Evolutionary conservation across 2,329 filamentous ascomycete species (phyloP).

Genomic region (Fusarium duplospermum): DNA sequence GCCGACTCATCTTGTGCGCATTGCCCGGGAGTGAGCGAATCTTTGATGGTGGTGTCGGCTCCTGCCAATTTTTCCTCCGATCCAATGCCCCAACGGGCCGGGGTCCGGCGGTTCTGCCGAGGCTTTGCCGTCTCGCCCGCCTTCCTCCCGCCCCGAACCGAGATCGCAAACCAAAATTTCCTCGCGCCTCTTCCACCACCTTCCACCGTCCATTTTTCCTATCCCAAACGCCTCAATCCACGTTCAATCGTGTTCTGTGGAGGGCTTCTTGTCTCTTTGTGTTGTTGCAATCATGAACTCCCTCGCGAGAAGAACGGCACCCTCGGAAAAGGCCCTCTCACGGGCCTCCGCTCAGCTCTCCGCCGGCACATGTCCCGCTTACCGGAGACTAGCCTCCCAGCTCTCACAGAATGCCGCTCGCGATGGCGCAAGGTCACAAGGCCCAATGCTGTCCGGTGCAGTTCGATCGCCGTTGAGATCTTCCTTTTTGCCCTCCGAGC

Average conservation of each 20-base stretch:
- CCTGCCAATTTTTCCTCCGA: conserved; percentile 44
- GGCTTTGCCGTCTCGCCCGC: conserved; percentile 51
- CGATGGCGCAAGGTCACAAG: conserved; percentile 44
- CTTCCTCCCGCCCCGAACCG: conserved; percentile 49
- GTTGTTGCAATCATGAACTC: conserved; percentile 58
- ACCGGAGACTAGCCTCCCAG: conserved; percentile 59
- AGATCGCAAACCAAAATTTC: conserved; percentile 56
- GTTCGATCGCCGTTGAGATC: conserved; percentile 57
- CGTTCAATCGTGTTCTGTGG: conserved; percentile 44
- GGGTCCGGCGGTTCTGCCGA: conserved; percentile 40
- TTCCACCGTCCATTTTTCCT: conserved; percentile 41
- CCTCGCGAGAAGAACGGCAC: conserved; percentile 56
- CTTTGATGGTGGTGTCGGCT: conserved; percentile 26
- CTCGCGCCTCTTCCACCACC: conserved; percentile 46
- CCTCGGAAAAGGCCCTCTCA: conserved; percentile 55
- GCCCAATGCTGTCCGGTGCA: conserved; percentile 43
- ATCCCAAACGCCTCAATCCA: conserved; percentile 42
- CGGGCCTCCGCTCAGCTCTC: conserved; percentile 55
- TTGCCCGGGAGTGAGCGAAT: conserved; percentile 30
- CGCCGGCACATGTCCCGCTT: conserved; percentile 60
- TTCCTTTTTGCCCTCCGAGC: conserved; percentile 54
- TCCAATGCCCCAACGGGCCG: conserved; percentile 16
- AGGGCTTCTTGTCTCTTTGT: conserved; percentile 40
- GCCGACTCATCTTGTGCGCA: conserved; percentile 57
- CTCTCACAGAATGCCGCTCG: conserved; percentile 46